Evolutionary conservation across 2,329 filamentous ascomycete species (phyloP).

Genomic region (Aureobasidium namibiae): DNA sequence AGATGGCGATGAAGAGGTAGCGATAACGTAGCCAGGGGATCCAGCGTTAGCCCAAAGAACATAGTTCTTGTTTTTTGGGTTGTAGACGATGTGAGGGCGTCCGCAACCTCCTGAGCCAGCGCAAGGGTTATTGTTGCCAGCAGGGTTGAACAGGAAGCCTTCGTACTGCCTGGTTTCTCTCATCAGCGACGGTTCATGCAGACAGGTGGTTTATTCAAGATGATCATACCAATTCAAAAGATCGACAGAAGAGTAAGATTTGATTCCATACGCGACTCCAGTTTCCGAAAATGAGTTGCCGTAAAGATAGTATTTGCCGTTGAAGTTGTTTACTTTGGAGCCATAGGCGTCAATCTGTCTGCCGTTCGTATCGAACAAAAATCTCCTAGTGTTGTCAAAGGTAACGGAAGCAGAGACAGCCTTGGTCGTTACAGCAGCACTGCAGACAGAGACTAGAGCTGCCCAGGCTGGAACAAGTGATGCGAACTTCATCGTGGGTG

Average conservation of each 20-base stretch:
- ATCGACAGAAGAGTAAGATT: constrained; percentile 20
- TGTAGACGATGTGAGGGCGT: constrained; percentile 21
- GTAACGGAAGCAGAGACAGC: constrained; percentile 10
- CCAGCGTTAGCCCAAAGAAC: constrained; percentile 23
- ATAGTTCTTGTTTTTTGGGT: constrained; percentile 16
- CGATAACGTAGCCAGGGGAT: constrained; percentile 18
- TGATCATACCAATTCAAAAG: constrained; percentile 16
- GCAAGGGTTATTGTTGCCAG: constrained; percentile 10
- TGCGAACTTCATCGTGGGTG: not conserved
- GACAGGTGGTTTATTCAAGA: not conserved
- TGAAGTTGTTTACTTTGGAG: constrained; percentile 20
- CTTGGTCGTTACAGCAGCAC: not conserved
- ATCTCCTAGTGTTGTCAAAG: constrained; percentile 18
- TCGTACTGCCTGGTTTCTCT: constrained; percentile 20
- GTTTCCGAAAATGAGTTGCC: constrained; percentile 21
- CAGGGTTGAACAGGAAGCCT: constrained; percentile 19
- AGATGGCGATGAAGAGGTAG: constrained; percentile 17
- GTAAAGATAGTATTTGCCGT: constrained; percentile 21
- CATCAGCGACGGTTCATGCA: no score
- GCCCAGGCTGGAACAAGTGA: not conserved
- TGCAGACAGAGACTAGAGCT: not conserved
- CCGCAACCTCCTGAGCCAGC: constrained; percentile 17
- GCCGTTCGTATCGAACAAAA: constrained; percentile 20
- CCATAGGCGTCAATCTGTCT: constrained; percentile 22
- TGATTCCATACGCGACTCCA: constrained; percentile 20